Evolutionary conservation across 2,329 filamentous ascomycete species (phyloP).

Genomic region (Ceratocystis eucalypticola): DNA sequence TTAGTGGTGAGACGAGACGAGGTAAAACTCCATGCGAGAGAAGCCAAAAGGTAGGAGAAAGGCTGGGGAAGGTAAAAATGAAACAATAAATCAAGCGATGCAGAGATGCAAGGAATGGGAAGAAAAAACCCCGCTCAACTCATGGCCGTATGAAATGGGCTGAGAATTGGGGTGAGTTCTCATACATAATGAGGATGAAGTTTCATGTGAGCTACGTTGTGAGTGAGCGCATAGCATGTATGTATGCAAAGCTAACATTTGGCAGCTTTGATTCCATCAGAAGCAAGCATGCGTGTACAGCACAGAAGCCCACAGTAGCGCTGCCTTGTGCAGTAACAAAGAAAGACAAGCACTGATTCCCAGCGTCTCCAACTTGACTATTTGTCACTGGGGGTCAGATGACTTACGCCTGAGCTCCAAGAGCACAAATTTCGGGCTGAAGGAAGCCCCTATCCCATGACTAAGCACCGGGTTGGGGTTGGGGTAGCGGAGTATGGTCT

Average conservation of each 20-base stretch:
- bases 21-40: too few species aligned
- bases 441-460: background rate
- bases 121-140: background rate
- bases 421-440: background rate
- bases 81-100: background rate
- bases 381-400: background rate
- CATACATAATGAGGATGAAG: background rate
- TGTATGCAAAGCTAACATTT: background rate
- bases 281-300: too few species aligned
- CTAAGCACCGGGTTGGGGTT: background rate
- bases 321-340: too few species aligned
- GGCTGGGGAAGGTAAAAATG: background rate
- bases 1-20: too few species aligned
- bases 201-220: background rate
- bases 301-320: too few species aligned
- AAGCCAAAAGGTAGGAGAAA: too few species aligned
- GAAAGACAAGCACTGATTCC: too few species aligned
- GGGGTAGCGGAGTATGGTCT: background rate
- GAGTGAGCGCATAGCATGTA: background rate
- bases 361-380: background rate
- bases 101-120: background rate
- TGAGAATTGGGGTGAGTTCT: background rate
- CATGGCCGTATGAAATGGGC: background rate
- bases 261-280: background rate
- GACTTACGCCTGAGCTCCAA: background rate